These are phyloP conservation scores for Candida peoriensis DNA, from an alignment of 805 yeast species.

Conservation along the genomic window DNA sequence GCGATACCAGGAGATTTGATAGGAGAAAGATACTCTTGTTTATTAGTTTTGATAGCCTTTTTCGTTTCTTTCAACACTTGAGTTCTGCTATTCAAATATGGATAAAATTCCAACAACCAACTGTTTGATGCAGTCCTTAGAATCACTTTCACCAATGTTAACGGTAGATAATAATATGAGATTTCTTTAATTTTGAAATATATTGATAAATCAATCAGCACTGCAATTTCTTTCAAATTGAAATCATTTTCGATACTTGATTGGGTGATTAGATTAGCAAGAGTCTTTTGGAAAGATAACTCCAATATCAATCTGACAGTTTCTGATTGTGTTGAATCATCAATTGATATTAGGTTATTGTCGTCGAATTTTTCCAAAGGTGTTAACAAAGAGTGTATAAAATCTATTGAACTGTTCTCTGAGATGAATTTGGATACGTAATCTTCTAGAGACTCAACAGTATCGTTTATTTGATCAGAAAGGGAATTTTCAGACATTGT, in stretches of 20 bases:
- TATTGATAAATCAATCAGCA: constrained; percentile 18
- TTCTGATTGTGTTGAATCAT: no score
- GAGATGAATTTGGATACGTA: no score
- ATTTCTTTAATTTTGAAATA: constrained; percentile 4
- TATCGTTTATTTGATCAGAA: no score
- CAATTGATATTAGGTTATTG: no score
- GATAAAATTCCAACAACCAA: constrained; percentile 19
- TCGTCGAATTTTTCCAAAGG: no score
- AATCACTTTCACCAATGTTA: constrained; percentile 6
- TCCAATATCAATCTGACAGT: no score
- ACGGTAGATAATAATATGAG: constrained; percentile 11
- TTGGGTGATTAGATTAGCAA: constrained; percentile 10
- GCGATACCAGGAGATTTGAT: constrained; percentile 12
- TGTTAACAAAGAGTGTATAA: no score
- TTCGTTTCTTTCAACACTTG: constrained; percentile 1
- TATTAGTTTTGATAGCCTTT: constrained; percentile 1
- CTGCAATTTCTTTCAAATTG: constrained; percentile 11
- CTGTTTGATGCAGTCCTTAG: constrained; percentile 9
- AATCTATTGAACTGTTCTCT: no score
- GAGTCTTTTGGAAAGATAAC: no score
- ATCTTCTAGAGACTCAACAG: no score
- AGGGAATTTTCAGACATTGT: no score
- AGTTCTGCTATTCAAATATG: constrained; percentile 14
- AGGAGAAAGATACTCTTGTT: constrained; percentile 2
- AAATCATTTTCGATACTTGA: constrained; percentile 10